A percentile compares a stretch with the other conserved stretches of the same genome.
phyloP scores from a whole-genome alignment of 768 basidiomycete species.

The Trametes sanguinea region DNA sequence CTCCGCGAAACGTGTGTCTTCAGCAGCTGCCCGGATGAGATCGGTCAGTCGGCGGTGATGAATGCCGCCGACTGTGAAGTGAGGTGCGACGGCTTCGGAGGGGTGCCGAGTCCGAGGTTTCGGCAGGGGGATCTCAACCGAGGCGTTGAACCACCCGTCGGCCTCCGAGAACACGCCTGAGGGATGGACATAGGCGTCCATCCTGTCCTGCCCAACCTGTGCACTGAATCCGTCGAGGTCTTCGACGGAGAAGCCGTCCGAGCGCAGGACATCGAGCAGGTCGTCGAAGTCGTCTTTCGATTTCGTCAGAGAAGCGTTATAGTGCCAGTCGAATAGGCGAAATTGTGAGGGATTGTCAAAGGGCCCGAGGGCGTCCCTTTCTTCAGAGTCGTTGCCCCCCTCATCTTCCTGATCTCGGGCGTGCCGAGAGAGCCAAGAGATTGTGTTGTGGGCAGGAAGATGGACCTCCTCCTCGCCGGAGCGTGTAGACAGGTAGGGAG shows the following conservation, averaged over 20 bases:
- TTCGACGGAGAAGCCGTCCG: neutral
- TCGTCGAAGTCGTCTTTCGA: neutral
- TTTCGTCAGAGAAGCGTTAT: neutral
- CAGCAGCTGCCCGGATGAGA: neutral
- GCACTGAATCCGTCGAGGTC: neutral
- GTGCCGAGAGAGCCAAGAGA: no score
- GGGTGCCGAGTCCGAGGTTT: neutral
- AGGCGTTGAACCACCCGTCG: conserved; percentile 11
- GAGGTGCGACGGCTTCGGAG: conserved; percentile 1
- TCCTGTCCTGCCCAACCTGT: neutral
- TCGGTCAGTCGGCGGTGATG: conserved; percentile 6
- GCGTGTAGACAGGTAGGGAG: no score
- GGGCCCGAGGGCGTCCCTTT: conserved; percentile 32
- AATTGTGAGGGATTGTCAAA: neutral
- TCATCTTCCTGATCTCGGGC: no score
- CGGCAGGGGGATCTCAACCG: conserved; percentile 13
- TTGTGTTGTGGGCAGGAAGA: no score
- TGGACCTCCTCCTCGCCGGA: no score
- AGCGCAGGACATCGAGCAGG: neutral
- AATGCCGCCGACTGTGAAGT: conserved; percentile 2
- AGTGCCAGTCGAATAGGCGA: neutral
- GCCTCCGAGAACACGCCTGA: neutral
- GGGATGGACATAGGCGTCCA: neutral
- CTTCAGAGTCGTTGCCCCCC: neutral
- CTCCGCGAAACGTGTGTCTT: neutral